Evolutionary conservation across 1,139 yeast genomes (phyloP).

Genomic region (Groenewaldozyma sp.): DNA sequence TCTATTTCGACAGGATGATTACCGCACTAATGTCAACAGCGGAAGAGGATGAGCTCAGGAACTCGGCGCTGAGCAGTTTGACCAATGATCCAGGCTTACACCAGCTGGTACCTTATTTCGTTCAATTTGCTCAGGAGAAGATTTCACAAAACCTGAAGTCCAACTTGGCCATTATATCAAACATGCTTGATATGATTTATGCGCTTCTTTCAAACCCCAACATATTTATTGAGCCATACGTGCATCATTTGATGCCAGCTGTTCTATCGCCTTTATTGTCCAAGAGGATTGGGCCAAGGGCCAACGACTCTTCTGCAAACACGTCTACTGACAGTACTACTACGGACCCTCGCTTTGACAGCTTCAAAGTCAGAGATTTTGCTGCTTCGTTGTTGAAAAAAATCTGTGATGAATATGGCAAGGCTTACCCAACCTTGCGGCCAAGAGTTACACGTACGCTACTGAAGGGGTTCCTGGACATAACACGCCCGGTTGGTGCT

Average conservation of each 20-base stretch:
- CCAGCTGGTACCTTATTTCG: conserved; percentile 92
- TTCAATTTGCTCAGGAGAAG: conserved; percentile 93
- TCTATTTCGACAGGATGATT: conserved; percentile 86
- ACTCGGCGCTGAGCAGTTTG: conserved; percentile 76
- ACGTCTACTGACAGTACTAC: conserved; percentile 11
- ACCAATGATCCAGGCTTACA: conserved; percentile 93
- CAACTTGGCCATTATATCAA: conserved; percentile 61
- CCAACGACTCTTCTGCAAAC: background rate
- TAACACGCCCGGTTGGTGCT: conserved; percentile 72
- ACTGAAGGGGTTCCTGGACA: conserved; percentile 79
- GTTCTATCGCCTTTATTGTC: conserved; percentile 83
- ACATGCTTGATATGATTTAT: conserved; percentile 84
- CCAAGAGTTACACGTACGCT: conserved; percentile 93
- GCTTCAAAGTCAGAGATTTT: conserved; percentile 58
- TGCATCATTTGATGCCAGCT: conserved; percentile 95
- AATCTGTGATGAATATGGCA: conserved; percentile 70
- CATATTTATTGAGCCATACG: conserved; percentile 88
- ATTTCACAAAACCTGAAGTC: conserved; percentile 73
- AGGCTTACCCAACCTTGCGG: conserved; percentile 78
- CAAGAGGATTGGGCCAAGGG: conserved; percentile 65
- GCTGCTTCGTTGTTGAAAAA: conserved; percentile 78
- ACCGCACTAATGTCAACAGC: conserved; percentile 49
- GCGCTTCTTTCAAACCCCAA: conserved; percentile 80
- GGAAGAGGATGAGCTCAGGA: conserved; percentile 46
- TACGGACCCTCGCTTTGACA: conserved; percentile 23